phyloP scores from a whole-genome alignment of 768 basidiomycete species.

The Russula sp. region DNA sequence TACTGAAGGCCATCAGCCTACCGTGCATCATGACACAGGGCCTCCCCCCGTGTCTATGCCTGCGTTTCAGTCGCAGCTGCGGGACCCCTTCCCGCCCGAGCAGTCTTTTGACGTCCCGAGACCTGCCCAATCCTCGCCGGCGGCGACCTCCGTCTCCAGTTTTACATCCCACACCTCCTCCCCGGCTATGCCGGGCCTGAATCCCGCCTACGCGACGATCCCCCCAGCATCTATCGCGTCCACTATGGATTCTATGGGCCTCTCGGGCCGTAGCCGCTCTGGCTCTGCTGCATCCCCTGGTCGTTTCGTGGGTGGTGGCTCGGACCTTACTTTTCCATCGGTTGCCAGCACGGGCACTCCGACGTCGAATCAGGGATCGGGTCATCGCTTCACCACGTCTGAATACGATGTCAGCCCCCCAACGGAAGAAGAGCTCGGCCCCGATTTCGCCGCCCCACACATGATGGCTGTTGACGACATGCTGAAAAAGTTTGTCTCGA shows the following conservation, averaged over 20 bases:
- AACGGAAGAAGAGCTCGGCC: slow-evolving; percentile 27
- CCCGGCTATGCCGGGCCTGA: slow-evolving; percentile 31
- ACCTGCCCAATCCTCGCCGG: slow-evolving; percentile 31
- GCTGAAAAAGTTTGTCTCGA: slow-evolving; percentile 46
- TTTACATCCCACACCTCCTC: slow-evolving; percentile 33
- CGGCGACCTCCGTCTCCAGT: slow-evolving; percentile 31
- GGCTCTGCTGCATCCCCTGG: slow-evolving; percentile 32
- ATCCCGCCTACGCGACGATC: slow-evolving; percentile 28
- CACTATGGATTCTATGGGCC: slow-evolving; percentile 29
- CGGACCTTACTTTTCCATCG: slow-evolving; percentile 30
- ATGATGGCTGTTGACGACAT: slow-evolving; percentile 46
- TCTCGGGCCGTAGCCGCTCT: slow-evolving; percentile 29
- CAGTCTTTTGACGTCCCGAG: slow-evolving; percentile 25
- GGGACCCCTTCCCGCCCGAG: slow-evolving; percentile 15
- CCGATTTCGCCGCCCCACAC: slow-evolving; percentile 40
- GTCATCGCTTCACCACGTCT: slow-evolving; percentile 27
- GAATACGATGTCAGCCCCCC: slow-evolving; percentile 25
- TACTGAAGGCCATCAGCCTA: slow-evolving; percentile 14
- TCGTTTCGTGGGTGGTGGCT: slow-evolving; percentile 24
- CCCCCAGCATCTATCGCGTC: slow-evolving; percentile 32
- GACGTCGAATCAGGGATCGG: slow-evolving; percentile 27
- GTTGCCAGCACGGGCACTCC: slow-evolving; percentile 26
- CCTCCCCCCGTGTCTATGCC: slow-evolving; percentile 13
- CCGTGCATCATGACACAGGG: slow-evolving; percentile 13
- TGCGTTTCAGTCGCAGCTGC: slow-evolving; percentile 17